phyloP scores from a whole-genome alignment of 1,284 basidiomycete genomes.

The Puccinia coronata region DNA sequence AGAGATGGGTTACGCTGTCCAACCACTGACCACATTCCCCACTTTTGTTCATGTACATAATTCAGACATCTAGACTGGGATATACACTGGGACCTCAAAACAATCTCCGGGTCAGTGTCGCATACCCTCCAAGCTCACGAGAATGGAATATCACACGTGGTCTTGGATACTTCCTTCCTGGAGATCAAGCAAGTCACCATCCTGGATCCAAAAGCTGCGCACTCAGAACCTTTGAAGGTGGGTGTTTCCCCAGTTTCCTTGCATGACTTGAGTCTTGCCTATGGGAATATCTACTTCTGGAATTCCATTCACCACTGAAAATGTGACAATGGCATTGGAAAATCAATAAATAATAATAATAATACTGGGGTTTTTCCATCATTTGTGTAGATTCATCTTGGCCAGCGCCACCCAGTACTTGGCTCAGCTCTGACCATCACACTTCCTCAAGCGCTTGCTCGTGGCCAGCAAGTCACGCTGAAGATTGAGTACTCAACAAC shows the following conservation, averaged over 20 bases:
- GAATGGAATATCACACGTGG: slow-evolving; percentile 68
- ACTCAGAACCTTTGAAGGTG: slow-evolving; percentile 22
- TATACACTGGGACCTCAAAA: slow-evolving; percentile 72
- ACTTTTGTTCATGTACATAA: too few species aligned
- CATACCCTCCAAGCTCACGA: slow-evolving; percentile 68
- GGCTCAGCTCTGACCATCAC: slow-evolving; percentile 41
- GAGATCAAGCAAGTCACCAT: slow-evolving; percentile 54
- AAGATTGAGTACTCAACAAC: slow-evolving; percentile 74
- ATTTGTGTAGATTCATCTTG: slow-evolving; percentile 34
- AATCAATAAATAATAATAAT: too few species aligned
- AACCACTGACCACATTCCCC: not conserved
- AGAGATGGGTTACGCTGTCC: not conserved
- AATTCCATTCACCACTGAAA: not conserved
- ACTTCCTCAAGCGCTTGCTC: slow-evolving; percentile 34
- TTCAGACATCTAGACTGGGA: slow-evolving; percentile 70
- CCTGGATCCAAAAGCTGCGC: slow-evolving; percentile 18
- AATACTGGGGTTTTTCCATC: too few species aligned
- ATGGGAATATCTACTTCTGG: too few species aligned
- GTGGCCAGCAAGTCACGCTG: slow-evolving; percentile 65
- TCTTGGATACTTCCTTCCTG: slow-evolving; percentile 60
- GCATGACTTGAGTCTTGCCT: too few species aligned
- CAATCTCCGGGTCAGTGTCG: slow-evolving; percentile 72
- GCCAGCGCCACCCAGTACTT: slow-evolving; percentile 45
- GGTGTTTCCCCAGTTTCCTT: not conserved
- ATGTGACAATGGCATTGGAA: not conserved